Evolutionary conservation across 2,329 filamentous ascomycete species (phyloP).

Genomic region (Grosmannia huntii): DNA sequence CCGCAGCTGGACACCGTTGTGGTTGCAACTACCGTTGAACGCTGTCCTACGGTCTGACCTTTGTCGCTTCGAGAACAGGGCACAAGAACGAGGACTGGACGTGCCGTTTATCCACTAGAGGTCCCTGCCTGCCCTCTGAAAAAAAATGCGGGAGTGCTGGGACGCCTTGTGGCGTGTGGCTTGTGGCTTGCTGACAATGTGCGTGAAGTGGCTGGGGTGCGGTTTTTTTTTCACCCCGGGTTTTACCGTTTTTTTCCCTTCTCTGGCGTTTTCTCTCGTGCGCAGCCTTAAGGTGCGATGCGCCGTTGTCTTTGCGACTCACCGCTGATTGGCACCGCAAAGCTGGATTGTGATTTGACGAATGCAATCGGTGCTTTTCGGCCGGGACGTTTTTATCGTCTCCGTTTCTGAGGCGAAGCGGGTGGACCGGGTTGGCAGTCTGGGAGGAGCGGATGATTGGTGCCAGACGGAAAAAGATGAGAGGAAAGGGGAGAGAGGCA

Average conservation of each 20-base stretch:
- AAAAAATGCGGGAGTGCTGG: not conserved
- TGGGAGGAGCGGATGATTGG: constrained; percentile 19
- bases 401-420: constrained; percentile 4
- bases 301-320: constrained; percentile 6
- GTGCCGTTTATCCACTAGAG: not conserved
- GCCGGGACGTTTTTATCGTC: not conserved
- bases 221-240: not conserved
- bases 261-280: not conserved
- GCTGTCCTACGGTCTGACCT: not conserved
- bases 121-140: too few species aligned
- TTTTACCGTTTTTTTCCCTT: not conserved
- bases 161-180: not conserved
- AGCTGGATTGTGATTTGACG: constrained; percentile 7
- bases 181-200: not conserved
- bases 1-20: not conserved
- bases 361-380: not conserved
- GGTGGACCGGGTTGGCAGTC: constrained; percentile 30
- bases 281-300: not conserved
- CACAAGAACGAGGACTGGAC: not conserved
- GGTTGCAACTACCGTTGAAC: not conserved
- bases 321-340: constrained; percentile 9
- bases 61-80: not conserved
- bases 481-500: constrained; percentile 16
- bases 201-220: not conserved
- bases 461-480: constrained; percentile 14